Conservation (phyloP, 1,139 yeast genomes). For the Nakaseomyces sp. region DNA sequence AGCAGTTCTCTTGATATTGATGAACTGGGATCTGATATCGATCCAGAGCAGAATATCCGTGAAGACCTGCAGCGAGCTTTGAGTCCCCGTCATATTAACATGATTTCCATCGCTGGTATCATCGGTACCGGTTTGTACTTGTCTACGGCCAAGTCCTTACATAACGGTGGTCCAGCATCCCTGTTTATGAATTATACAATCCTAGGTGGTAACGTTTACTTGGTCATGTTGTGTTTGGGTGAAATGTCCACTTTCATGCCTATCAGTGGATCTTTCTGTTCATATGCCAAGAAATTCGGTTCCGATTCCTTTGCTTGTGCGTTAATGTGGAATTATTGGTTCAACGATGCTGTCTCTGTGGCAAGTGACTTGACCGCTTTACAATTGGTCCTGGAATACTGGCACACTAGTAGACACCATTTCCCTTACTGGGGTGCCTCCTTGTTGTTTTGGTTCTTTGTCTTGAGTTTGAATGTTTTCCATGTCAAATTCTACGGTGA, state of each 20-base stretch:
- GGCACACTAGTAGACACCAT: conserved; percentile 39
- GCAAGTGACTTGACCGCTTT: conserved; percentile 56
- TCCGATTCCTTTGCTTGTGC: conserved; percentile 58
- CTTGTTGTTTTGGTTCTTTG: conserved; percentile 49
- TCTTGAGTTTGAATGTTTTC: conserved; percentile 44
- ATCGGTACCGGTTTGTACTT: conserved; percentile 59
- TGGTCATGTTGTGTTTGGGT: conserved; percentile 54
- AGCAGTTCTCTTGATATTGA: conserved; percentile 5
- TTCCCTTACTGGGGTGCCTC: conserved; percentile 52
- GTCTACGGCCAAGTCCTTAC: conserved; percentile 53
- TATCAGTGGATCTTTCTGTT: conserved; percentile 54
- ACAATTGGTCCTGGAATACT: conserved; percentile 50
- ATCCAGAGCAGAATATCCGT: conserved; percentile 15
- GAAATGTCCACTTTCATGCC: conserved; percentile 60
- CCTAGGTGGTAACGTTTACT: conserved; percentile 51
- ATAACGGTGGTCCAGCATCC: conserved; percentile 58
- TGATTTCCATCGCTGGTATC: conserved; percentile 61
- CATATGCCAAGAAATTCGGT: conserved; percentile 52
- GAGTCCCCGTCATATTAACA: conserved; percentile 46
- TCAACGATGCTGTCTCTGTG: conserved; percentile 54
- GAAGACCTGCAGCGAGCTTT: conserved; percentile 34
- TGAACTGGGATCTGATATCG: conserved; percentile 7
- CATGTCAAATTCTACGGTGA: conserved; percentile 56
- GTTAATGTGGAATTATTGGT: conserved; percentile 53
- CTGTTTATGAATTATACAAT: conserved; percentile 48